Conservation (phyloP, 202 grass and related monocot genomes). For the Carex arenaria region DNA sequence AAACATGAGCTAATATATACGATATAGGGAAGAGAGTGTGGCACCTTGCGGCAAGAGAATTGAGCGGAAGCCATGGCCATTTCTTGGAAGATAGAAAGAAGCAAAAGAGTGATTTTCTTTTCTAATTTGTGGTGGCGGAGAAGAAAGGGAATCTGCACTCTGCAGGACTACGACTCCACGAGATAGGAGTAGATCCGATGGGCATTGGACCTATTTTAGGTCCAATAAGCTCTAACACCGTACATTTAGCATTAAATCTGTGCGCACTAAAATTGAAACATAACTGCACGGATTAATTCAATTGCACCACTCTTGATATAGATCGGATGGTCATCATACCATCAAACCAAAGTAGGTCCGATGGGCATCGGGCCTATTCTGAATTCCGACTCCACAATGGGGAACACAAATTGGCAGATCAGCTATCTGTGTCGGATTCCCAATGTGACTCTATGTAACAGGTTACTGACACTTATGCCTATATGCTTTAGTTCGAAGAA, state of each 20-base stretch:
- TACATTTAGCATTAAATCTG: no score
- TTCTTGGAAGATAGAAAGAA: neutral
- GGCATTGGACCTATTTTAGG: no score
- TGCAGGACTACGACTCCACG: neutral
- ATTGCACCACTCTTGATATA: no score
- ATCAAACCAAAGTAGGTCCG: no score
- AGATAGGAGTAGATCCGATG: no score
- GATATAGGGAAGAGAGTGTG: neutral
- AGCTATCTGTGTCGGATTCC: neutral
- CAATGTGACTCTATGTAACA: neutral
- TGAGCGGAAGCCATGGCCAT: constrained; percentile 40
- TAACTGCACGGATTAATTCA: no score
- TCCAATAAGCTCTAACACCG: no score
- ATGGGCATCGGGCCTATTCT: no score
- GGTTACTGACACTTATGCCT: neutral
- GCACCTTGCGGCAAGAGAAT: constrained; percentile 27
- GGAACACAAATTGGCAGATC: neutral
- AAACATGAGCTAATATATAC: neutral
- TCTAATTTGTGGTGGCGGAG: constrained; percentile 9
- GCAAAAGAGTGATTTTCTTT: neutral
- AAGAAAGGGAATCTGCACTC: neutral
- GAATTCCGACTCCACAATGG: no score
- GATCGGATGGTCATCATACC: no score
- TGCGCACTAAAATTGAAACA: no score
- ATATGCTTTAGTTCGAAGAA: no score